A percentile compares a stretch with the other conserved stretches of the same genome.
Evolutionary conservation across 2,329 filamentous ascomycete genomes (phyloP).

Genomic region (Colletotrichum higginsianum): DNA sequence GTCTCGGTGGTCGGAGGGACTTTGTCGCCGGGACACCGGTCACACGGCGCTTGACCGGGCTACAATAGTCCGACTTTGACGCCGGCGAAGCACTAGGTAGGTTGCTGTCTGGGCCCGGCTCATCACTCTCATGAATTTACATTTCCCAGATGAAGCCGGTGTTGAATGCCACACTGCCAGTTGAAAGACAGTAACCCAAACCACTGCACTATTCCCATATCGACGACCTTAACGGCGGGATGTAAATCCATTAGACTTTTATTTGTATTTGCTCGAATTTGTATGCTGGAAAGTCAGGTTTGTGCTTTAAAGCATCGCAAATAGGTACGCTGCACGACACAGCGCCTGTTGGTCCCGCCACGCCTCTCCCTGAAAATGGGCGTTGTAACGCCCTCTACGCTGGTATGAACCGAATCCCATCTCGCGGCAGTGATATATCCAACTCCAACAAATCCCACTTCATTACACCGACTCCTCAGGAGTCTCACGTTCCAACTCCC

Average conservation of each 20-base stretch:
- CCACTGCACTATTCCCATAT: too few species aligned
- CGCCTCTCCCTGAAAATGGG: slow-evolving; percentile 8
- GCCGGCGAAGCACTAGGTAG: neutral
- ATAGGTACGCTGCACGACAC: too few species aligned
- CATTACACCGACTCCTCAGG: slow-evolving; percentile 6
- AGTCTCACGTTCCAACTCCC: neutral
- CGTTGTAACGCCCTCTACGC: slow-evolving; percentile 14
- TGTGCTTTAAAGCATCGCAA: neutral
- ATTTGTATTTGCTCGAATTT: neutral
- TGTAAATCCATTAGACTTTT: neutral
- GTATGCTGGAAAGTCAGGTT: too few species aligned
- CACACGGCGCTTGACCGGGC: slow-evolving; percentile 14
- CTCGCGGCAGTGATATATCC: slow-evolving; percentile 16
- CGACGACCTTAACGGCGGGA: neutral
- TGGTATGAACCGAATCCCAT: neutral
- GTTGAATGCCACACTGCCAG: too few species aligned
- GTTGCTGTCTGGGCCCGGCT: too few species aligned
- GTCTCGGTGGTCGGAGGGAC: slow-evolving; percentile 19
- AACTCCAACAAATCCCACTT: neutral
- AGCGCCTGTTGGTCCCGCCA: neutral
- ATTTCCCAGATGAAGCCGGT: too few species aligned
- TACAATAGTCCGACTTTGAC: neutral
- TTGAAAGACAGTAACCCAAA: neutral
- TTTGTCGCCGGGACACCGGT: slow-evolving; percentile 11
- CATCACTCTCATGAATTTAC: neutral